phyloP scores from a whole-genome alignment of 495 filamentous ascomycete genomes.

The Trichoderma gamsii region DNA sequence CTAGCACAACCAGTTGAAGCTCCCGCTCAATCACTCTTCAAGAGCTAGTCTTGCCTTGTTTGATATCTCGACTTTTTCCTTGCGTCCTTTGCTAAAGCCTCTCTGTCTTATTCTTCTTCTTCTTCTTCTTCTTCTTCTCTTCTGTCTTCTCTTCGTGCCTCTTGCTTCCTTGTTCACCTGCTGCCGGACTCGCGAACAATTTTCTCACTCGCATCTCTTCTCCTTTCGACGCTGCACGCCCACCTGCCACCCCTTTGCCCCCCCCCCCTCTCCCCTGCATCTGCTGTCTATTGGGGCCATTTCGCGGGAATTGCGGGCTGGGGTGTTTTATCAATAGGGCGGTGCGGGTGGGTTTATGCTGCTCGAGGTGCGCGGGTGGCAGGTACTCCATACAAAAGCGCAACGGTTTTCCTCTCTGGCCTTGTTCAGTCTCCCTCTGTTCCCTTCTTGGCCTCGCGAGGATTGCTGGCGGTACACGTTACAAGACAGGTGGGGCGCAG shows the following conservation, averaged over 20 bases:
- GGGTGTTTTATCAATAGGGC: constrained; percentile 13
- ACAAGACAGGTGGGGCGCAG: constrained; percentile 5
- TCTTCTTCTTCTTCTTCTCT: neutral
- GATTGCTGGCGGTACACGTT: neutral
- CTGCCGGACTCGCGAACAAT: constrained; percentile 4
- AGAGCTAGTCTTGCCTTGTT: neutral
- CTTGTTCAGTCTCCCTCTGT: neutral
- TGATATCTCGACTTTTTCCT: neutral
- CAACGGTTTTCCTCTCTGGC: constrained; percentile 2
- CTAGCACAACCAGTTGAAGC: neutral
- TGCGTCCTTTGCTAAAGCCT: neutral
- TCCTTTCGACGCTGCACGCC: constrained; percentile 5
- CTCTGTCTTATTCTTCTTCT: neutral
- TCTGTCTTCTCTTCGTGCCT: neutral
- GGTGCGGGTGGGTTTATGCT: constrained; percentile 3
- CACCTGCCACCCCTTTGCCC: neutral
- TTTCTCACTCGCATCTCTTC: constrained; percentile 1
- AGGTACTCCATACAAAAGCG: neutral
- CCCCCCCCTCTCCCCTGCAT: constrained; percentile 9
- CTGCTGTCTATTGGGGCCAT: constrained; percentile 1
- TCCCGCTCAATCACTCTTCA: too few species aligned
- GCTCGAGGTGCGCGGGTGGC: constrained; percentile 8
- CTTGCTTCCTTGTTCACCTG: neutral
- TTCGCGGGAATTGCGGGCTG: constrained; percentile 14
- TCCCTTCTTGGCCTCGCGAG: neutral